Base-by-base conservation (phyloP, 192 early-diverging fungal genomes). In the Lobulomyces angularis region DNA sequence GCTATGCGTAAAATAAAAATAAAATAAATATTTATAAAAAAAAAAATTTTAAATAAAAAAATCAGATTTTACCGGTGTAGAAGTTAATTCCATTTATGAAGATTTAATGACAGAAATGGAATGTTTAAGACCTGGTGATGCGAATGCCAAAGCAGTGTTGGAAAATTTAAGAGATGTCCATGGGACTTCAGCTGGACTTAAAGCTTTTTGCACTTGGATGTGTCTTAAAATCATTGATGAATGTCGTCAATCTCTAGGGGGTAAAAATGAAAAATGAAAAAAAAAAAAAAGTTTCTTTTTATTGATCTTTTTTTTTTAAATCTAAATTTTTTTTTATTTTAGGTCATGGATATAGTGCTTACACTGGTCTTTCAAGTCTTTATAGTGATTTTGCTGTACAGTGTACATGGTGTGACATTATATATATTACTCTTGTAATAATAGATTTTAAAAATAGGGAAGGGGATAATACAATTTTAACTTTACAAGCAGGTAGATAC, bases 171-270 rank as follows among this genome's bases (percentile, higher is more conserved):
- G 86, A 65, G 86, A 90, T 54, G 81, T 88, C 14, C 89, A 93
- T 50, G 86, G 85, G 14, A 90, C 89, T 31, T 80, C 75, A 39
- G 85, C 86, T 5, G 89, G 89, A 32, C 69, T 93, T 45, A 93
- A 93, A 60, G 86, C 85, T 35, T 88, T 90, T 55, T 88, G 86
- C 59, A 93, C 90, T 5, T 90, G 87, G 82, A 83, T 78, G 52
- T 83, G 81, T 25, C 69, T 90, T 27, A 79, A 80, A 53, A 84
- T 81, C 34, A 93, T 93, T 43, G 86, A 93, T 59, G 79, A 86
- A 56, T 88, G 85, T 62, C 75, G 89, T 26, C 89, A 90, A 65
- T 67, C 84, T 11, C 70, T 83, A 39, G 89, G 89, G 52, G n/a
- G n/a, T n/a, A n/a, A n/a, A n/a, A n/a, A n/a, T n/a, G n/a, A n/a